Evolutionary conservation across 2,329 filamentous ascomycete genomes (phyloP), one percentile per base, ranked within the genome.

Genomic region (Claviceps sp.): DNA sequence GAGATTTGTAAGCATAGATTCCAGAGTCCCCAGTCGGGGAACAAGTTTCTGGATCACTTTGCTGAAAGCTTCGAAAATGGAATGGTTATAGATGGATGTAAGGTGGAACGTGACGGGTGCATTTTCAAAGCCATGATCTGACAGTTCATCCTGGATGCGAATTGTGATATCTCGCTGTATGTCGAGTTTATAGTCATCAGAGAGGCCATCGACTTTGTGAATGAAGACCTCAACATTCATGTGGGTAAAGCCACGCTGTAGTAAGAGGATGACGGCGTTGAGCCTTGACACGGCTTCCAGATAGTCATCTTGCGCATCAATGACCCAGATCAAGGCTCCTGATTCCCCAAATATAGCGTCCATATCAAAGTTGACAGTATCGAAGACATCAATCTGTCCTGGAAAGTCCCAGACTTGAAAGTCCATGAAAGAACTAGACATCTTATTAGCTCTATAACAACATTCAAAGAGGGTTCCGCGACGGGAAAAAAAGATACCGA

Each of bases 141-240:
- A 91, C 36, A 98, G 80, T 66, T 98, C 93, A 65, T 98, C 93
- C 62, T 95, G 89, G 56, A 97, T 95, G 41, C 89, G 84, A 65
- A 97, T 94, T 50, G 90, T 90, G 57, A 98, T 95, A 68, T 98
- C 93, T 54, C 93, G 85, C 71, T 95, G 93, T 18, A 94, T 95
- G 62, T 98, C 93, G 54, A 90, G 82, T 64, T 93, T 90, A 74
- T 93, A 97, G 67, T 98, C 93, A 59, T 97, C 93, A 30, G 88
- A 93, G 16, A 98, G 76, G n/a, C 90, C 91, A 65, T 98, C 93
- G 37, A 96, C 91, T 68, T 98, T 98, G 77, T 98, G 93, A 61
- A 98, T 95, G 68, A 98, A 97, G 49, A 98, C 91, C 65, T 97
- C 91, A 58, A 98, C 87, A 67, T 96, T 95, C 70, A 97, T 93